Base-by-base conservation (phyloP, 2,329 filamentous ascomycete genomes). In the Alternaria ventricosa region DNA sequence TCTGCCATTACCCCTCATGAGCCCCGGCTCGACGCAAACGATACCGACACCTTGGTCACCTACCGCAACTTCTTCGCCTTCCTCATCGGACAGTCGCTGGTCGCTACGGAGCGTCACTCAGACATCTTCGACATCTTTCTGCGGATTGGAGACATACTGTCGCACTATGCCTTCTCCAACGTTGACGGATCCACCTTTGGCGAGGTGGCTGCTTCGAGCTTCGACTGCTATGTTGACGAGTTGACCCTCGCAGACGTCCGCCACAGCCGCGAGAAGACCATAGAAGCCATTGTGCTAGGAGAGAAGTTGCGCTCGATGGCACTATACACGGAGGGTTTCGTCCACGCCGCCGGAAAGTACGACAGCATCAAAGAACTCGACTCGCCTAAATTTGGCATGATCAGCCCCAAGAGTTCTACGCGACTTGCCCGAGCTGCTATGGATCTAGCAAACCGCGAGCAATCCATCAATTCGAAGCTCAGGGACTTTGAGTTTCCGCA, bases 401-500 rank as follows among this genome's bases (percentile, higher is more conserved):
- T 98, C 45, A 92, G 90, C 2, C 79, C 84, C 0, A 86, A 87
- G 65, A 97, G 94, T 0, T 87, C 89, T 49, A 91, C 93, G 70
- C 88, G 92, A n/a, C 84, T 98, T 8, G 93, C 96, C 74, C 88
- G 93, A 64, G 91, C 94, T 2, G 89, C 92, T 54, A 86, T 97
- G 70, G 94, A 97, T 72, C 84, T 98, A 4, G 85, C 91, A 33
- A 89, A 88, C 64, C 88, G 93, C 20, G 87, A 93, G 63, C 86
- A 89, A 65, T 89, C 86, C 57, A 88, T 94, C 68, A 90, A 92
- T 67, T 82, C 84, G 30, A 90, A 92, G 46, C 83, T 98, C n/a
- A 89, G 92, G 61, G 89, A 93, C 65, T 98, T 98, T 71, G 93
- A 97, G 30, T 97, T 97, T 71, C 94, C 94, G 0, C 92, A 92